These are phyloP conservation scores for Neopestalotiopsis sp. DNA, from an alignment of 2,329 filamentous ascomycete genomes.

Conservation along the genomic window DNA sequence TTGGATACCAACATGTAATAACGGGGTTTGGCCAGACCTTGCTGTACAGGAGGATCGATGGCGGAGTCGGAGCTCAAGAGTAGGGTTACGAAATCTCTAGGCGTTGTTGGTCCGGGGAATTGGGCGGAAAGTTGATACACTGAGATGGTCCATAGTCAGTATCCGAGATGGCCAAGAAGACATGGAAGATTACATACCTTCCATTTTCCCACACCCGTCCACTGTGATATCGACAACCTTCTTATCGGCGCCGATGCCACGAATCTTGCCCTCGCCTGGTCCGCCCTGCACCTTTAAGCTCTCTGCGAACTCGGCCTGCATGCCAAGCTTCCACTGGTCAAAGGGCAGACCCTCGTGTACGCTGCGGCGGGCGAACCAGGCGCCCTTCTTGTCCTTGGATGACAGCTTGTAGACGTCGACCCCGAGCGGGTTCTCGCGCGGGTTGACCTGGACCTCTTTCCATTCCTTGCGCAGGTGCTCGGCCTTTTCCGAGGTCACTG, in stretches of 20 bases:
- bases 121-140: conserved; percentile 88
- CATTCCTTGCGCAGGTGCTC: conserved; percentile 76
- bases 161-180: conserved; percentile 20
- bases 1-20: conserved; percentile 89
- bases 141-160: conserved; percentile 32
- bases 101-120: conserved; percentile 86
- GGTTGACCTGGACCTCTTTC: conserved; percentile 80
- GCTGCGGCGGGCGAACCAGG: conserved; percentile 89
- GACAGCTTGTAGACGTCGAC: conserved; percentile 81
- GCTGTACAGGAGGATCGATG: conserved; percentile 38
- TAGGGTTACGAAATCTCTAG: conserved; percentile 85
- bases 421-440: conserved; percentile 75
- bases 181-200: conserved; percentile 51
- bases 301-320: conserved; percentile 81
- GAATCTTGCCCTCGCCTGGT: conserved; percentile 75
- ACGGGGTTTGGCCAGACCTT: conserved; percentile 49
- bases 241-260: conserved; percentile 84
- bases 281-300: conserved; percentile 73
- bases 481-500: conserved; percentile 57
- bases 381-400: conserved; percentile 79
- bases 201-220: conserved; percentile 64
- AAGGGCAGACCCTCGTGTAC: conserved; percentile 81
- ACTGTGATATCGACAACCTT: conserved; percentile 67
- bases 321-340: conserved; percentile 75
- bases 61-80: conserved; percentile 70